Evolutionary conservation across 257 asterid genomes (phyloP), one percentile per base, ranked within the genome.

Genomic region (Jaltomata sinuosa): DNA sequence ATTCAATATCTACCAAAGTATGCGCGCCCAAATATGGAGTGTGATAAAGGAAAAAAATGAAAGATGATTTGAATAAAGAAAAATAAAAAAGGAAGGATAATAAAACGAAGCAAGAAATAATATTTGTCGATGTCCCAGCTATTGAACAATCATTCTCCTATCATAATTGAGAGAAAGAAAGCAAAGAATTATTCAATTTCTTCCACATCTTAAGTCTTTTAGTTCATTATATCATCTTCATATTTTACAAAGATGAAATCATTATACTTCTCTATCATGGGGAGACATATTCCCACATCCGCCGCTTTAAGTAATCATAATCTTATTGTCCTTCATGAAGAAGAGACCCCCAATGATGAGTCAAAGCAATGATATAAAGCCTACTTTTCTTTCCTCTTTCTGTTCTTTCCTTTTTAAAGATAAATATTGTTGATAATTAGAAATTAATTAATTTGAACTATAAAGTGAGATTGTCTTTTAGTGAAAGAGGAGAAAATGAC

Each of bases 221-320:
- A 18, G 8, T 76, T 61, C 15, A 36, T 68, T 34, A 53, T 81
- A 38, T 50, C 55, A 42, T 83, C 61, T 31, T 72, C 38, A 72
- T 68, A 36, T 68, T 83, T 64, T 87, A 53, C 42, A 81, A 85
- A 83, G 78, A 76, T 83, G 86, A 85, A 85, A 87, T 85, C 65
- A 89, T 82, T 68, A 57, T 45, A 62, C 50, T 53, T 85, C 90
- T 69, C 91, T 19, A 87, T 89, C 89, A 89, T 21, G 65, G 76
- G 82, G 82, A 83, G 88, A 89, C 92, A 89, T 78, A 54, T 87
- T 87, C 81, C 93, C 93, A 87, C 92, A 80, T 91, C 86, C 93
- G 93, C 93, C 92, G 92, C 91, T 88, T 85, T 62, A 32, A 85
- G 86, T 65, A 88, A 89, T 90, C 86, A 89, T 89, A 67, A 74